phyloP scores from a whole-genome alignment of 768 basidiomycete species.

The Trametes cingulata region DNA sequence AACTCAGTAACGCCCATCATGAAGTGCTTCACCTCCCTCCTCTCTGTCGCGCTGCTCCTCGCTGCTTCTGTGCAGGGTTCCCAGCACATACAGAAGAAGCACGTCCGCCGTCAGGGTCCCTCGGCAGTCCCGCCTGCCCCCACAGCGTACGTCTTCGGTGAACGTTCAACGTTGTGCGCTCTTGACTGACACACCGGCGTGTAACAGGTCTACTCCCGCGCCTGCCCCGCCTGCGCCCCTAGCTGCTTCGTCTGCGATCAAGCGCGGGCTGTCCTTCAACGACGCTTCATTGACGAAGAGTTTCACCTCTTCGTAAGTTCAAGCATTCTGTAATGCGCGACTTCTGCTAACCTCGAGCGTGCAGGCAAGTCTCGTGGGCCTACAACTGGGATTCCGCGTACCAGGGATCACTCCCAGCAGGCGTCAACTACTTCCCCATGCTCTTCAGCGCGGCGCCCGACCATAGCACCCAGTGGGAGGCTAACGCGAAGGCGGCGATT shows the following conservation, averaged over 20 bases:
- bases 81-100: conserved; percentile 21
- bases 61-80: conserved; percentile 24
- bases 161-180: not conserved
- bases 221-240: conserved; percentile 11
- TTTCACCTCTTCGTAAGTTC: conserved; percentile 25
- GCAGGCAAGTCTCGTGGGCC: conserved; percentile 28
- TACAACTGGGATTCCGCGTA: conserved; percentile 31
- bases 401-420: conserved; percentile 21
- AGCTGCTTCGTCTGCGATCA: conserved; percentile 12
- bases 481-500: conserved; percentile 32
- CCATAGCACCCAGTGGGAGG: conserved; percentile 27
- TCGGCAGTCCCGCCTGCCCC: conserved; percentile 20
- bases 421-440: conserved; percentile 30
- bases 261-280: conserved; percentile 35
- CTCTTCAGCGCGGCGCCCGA: conserved; percentile 25
- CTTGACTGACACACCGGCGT: conserved; percentile 8
- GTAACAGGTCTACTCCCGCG: conserved; percentile 4
- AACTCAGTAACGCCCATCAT: conserved; percentile 14
- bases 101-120: conserved; percentile 23
- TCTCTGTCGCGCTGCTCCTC: conserved; percentile 26
- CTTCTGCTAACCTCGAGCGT: not conserved
- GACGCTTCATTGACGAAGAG: conserved; percentile 22
- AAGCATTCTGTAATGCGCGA: too few species aligned
- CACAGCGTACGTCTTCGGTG: conserved; percentile 12
- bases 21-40: conserved; percentile 28